phyloP scores from a whole-genome alignment of 2,329 filamentous ascomycete species.

The Aspergillus sclerotialis region DNA sequence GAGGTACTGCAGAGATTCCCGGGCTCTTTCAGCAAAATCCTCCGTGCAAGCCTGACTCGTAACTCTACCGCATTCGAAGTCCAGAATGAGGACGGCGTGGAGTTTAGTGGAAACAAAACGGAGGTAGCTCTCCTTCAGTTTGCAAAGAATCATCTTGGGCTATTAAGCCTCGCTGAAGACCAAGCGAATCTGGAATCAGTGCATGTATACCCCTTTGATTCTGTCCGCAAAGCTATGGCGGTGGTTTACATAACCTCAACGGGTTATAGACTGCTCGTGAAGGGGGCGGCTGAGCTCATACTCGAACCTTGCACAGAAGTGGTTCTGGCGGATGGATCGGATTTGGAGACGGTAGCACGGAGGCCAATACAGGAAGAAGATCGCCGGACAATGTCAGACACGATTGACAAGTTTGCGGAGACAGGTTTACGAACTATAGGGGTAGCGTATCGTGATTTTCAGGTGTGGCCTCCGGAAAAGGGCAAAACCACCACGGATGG shows the following conservation, averaged over 20 bases:
- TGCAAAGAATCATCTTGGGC: not conserved
- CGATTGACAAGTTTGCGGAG: not conserved
- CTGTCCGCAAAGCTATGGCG: not conserved
- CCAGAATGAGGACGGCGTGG: slow-evolving; percentile 40
- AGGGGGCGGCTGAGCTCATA: not conserved
- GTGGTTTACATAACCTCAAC: not conserved
- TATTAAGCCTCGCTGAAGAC: not conserved
- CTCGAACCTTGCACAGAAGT: not conserved
- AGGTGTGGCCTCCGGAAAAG: not conserved
- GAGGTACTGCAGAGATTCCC: too few relatives aligned
- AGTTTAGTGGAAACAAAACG: not conserved
- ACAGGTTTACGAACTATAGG: not conserved
- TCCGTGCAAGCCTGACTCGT: not conserved
- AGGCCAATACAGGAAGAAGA: too few relatives aligned
- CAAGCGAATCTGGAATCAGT: not conserved
- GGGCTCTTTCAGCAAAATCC: too few relatives aligned
- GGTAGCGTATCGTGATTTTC: not conserved
- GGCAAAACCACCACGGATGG: not conserved
- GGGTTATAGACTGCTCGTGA: not conserved
- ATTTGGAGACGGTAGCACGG: slow-evolving; percentile 15
- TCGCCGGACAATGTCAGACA: too few relatives aligned
- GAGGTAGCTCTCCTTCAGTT: not conserved
- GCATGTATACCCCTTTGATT: not conserved
- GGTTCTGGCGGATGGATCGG: slow-evolving; percentile 20
- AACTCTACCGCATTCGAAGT: slow-evolving; percentile 12